phyloP scores from a whole-genome alignment of 1,284 basidiomycete species.

The Ceratobasidium papillatum region DNA sequence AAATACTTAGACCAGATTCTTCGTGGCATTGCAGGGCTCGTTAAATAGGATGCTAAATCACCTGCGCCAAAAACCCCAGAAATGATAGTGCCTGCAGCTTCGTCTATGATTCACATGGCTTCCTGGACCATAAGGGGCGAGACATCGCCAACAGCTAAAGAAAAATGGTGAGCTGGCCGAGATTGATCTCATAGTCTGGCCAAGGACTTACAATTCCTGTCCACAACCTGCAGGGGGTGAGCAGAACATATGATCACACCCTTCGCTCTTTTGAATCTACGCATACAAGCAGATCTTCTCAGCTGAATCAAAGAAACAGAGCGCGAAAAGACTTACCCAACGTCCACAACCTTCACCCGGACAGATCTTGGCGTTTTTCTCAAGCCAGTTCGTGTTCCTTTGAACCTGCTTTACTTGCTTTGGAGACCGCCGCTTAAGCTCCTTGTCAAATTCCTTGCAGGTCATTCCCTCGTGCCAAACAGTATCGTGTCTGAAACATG shows the following conservation, averaged over 20 bases:
- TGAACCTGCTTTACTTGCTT: not conserved
- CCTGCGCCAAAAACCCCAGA: no score
- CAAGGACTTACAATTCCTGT: not conserved
- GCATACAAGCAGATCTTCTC: not conserved
- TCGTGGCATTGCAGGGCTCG: no score
- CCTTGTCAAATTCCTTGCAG: slow-evolving; percentile 11
- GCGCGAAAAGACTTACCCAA: not conserved
- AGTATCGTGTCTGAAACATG: slow-evolving; percentile 22
- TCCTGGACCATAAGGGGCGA: not conserved
- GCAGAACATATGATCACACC: slow-evolving; percentile 5
- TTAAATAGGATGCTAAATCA: no score
- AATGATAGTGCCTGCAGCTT: slow-evolving; percentile 1
- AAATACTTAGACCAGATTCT: no score
- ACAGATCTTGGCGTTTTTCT: slow-evolving; percentile 19
- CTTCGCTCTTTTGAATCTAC: not conserved
- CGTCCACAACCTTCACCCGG: slow-evolving; percentile 17
- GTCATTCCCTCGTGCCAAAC: slow-evolving; percentile 29
- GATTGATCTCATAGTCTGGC: not conserved
- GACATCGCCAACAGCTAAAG: not conserved
- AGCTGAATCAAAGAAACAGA: not conserved
- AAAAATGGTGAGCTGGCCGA: not conserved
- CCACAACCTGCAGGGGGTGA: not conserved
- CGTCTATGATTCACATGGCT: not conserved
- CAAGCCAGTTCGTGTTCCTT: slow-evolving; percentile 7
- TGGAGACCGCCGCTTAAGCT: slow-evolving; percentile 4